Conservation (phyloP, 441 rosid species). For the Corymbia citriodora region DNA sequence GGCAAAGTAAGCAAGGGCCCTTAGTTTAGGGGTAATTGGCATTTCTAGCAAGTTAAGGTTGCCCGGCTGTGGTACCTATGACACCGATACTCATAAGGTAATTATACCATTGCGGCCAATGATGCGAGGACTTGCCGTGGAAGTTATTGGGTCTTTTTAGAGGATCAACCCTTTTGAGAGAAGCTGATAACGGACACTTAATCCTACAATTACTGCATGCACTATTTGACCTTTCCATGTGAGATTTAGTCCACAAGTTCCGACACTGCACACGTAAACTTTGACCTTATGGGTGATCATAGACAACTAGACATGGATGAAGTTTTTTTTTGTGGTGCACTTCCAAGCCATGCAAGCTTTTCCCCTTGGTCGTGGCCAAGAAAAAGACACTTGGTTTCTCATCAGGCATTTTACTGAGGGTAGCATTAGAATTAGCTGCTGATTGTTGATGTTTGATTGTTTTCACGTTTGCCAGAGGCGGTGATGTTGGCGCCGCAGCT, state of each 20-base stretch:
- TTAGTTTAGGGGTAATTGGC: not conserved
- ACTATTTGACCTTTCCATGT: not conserved
- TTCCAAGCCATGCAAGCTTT: not conserved
- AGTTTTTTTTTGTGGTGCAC: not conserved
- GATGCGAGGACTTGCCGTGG: not conserved
- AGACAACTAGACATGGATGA: not conserved
- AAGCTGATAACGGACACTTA: not conserved
- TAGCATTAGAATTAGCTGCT: not conserved
- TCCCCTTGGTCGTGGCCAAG: not conserved
- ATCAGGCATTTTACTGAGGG: not conserved
- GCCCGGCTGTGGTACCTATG: not conserved
- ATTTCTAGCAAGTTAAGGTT: not conserved
- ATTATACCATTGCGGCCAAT: not conserved
- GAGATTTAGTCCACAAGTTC: not conserved
- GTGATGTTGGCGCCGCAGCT: not conserved
- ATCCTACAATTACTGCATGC: not conserved
- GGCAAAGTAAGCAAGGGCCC: not conserved
- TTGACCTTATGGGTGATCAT: not conserved
- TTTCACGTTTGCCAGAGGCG: not conserved
- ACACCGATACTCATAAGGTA: not conserved
- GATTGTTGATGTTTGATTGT: not conserved
- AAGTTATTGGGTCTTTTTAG: not conserved
- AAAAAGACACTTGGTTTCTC: not conserved
- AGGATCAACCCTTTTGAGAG: too few relatives aligned
- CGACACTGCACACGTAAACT: not conserved